Conservation (phyloP, 805 yeast species). For the Myxozyma monticola region DNA sequence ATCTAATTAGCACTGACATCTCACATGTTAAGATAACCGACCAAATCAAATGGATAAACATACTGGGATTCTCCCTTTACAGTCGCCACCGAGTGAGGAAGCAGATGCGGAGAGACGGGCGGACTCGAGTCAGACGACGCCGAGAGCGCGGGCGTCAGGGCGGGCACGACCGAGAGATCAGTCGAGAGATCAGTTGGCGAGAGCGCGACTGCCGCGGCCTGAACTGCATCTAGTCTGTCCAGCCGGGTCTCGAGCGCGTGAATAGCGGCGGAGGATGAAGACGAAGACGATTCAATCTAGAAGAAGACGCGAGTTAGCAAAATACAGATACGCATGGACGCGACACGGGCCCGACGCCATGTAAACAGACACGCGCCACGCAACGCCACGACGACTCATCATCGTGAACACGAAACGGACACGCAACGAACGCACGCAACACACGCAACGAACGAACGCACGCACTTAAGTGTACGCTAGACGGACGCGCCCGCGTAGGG, state of each 20-base stretch:
- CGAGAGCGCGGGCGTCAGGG: slow-evolving; percentile 8
- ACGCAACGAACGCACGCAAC: slow-evolving; percentile 12
- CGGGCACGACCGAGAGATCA: slow-evolving; percentile 1
- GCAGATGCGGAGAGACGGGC: slow-evolving; percentile 25
- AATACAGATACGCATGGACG: not conserved
- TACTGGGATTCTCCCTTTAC: too few relatives aligned
- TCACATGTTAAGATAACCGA: too few relatives aligned
- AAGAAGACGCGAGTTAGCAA: not conserved
- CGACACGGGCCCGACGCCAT: not conserved
- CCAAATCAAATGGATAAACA: too few relatives aligned
- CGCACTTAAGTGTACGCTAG: slow-evolving; percentile 6
- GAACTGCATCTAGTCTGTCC: slow-evolving; percentile 3
- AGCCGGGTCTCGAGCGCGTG: slow-evolving; percentile 13
- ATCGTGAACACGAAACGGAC: not conserved
- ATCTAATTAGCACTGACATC: too few relatives aligned
- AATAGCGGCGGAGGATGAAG: slow-evolving; percentile 11
- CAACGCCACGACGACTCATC: not conserved
- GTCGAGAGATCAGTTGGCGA: not conserved
- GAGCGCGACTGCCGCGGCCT: not conserved
- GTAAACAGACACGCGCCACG: slow-evolving; percentile 1
- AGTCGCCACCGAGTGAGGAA: too few relatives aligned
- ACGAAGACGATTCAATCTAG: slow-evolving; percentile 16
- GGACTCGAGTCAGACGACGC: slow-evolving; percentile 20
- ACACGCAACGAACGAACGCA: slow-evolving; percentile 6
- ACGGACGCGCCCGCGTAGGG: not conserved